A percentile compares a stretch with the other conserved stretches of the same genome.
Evolutionary conservation across 768 basidiomycete genomes (phyloP).

Genomic region (Leccinum incarnatum): DNA sequence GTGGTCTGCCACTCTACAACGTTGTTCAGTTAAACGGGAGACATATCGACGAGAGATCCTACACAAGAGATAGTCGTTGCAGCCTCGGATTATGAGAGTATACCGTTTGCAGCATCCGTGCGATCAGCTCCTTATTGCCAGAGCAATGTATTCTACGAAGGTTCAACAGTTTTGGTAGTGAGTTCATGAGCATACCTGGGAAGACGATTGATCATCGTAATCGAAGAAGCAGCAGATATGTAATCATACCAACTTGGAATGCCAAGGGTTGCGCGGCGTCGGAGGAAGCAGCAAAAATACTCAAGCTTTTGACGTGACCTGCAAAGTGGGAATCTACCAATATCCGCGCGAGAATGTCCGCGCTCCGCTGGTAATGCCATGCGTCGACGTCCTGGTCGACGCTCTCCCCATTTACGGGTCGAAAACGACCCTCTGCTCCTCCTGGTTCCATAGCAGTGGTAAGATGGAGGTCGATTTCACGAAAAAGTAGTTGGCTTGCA

Average conservation of each 20-base stretch:
- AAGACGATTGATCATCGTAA: background rate
- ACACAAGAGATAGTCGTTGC: conserved; percentile 59
- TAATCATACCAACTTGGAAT: conserved; percentile 58
- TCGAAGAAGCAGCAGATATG: background rate
- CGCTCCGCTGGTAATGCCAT: conserved; percentile 57
- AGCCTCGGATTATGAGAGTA: conserved; percentile 51
- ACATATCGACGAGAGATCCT: conserved; percentile 12
- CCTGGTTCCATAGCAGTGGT: conserved; percentile 35
- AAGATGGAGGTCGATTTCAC: conserved; percentile 63
- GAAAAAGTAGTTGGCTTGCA: conserved; percentile 65
- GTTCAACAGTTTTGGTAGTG: conserved; percentile 59
- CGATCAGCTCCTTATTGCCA: conserved; percentile 53
- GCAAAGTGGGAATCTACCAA: conserved; percentile 62
- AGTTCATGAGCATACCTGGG: conserved; percentile 67
- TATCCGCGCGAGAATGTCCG: conserved; percentile 67
- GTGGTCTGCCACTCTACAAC: conserved; percentile 35
- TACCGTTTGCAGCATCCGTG: conserved; percentile 50
- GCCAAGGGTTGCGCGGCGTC: conserved; percentile 50
- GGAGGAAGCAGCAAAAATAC: conserved; percentile 54
- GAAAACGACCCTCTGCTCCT: conserved; percentile 13
- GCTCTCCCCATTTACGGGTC: conserved; percentile 8
- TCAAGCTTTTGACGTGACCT: conserved; percentile 51
- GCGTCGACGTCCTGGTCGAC: conserved; percentile 39
- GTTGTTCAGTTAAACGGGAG: background rate
- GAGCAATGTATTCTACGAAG: conserved; percentile 60